Evolutionary conservation across 192 early-diverging fungal genomes (phyloP), one percentile per base, ranked within the genome.

Genomic region (Pilaira anomala): DNA sequence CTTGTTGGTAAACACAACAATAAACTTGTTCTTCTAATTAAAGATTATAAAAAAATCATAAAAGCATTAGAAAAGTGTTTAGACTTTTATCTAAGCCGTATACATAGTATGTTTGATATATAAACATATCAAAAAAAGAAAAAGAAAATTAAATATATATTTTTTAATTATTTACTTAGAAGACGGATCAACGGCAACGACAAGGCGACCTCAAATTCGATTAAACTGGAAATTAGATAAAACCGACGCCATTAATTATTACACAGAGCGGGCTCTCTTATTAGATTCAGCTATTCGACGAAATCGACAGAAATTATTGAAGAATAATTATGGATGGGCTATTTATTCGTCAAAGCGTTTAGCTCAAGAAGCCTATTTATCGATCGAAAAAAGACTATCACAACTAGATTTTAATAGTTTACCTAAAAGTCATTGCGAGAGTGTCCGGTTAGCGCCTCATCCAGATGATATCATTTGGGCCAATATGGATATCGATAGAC

Each of bases 381-480:
- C 8, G 3, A 50, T 21, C 3, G 19, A 50, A 11, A 63, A 29
- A 39, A 52, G 49, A 40, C 61, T 61, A 18, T 21, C 13, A 16
- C 51, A 14, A 3, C 19, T 13, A 36, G 22, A 58, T 24, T 36
- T 42, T 24, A 7, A 21, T 13, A 14, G 9, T 11, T 30, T 42
- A 3, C 56, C 33, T 12, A 41, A 24, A 58, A 58, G 36, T 46
- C 44, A 14, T 19, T 4, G 9, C 16, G 13, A 46, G 9, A 8
- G 44, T 4, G 41, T 77, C 6, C 62, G 67, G 22, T 60, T 85
- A 52, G 81, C 89, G 11, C 89, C 89, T 40, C 76, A 77, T 24
- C 86, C 89, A 42, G 76, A 83, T 50, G 89, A 91, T 72, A 76
- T 91, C 8, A 85, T 91, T 60, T 91, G 89, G 89, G 73, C 71